Base-by-base conservation (phyloP, 495 filamentous ascomycete genomes). In the Neurospora tetrasperma region DNA sequence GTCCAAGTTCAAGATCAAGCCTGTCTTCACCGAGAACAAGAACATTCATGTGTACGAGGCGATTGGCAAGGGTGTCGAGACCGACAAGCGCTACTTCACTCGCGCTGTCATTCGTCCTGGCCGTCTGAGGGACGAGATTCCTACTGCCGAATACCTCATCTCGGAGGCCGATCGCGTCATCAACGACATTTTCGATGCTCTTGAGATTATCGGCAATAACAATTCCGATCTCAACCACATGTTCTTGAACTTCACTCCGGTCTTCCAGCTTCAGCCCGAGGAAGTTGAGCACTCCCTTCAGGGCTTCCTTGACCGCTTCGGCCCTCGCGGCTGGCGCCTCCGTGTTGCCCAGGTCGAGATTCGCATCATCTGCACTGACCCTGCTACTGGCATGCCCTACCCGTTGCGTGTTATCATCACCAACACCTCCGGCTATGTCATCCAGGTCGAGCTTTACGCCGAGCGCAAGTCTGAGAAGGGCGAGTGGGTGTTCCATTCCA, bases 191-290 rank as follows among this genome's bases (percentile, higher is more conserved):
- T 87, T 99, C 69, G 96, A 98, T 82, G 96, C 96, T 20, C 84
- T 99, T 71, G 96, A 99, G 88, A 96, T 99, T 77, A 94, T 98
- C 78, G 96, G 96, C 73, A 97, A 96, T 88, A 98, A 97, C 88
- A 95, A 97, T 86, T 97, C 96, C 68, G 96, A 99, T 86, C 87
- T 99, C 77, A 99, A 99, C 86, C 96, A 99, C 85, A 97, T 99
- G 88, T 99, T 98, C 88, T 94, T 99, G 86, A 98, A 99, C 88
- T 99, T 99, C 86, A 93, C 92, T 0, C 91, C 91, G 12, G 92
- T 98, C 70, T 98, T 99, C 89, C 93, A 94, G 78, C 88, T 99
- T 44, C 85, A 92, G 79, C 94, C 96, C 12, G 82, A 89, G 71
- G 95, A 97, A 84, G 94, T 99, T 40, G 94, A 98, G 83, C 89